Conservation (phyloP, 495 filamentous ascomycete genomes). For the Astrothelium subdiscretum region DNA sequence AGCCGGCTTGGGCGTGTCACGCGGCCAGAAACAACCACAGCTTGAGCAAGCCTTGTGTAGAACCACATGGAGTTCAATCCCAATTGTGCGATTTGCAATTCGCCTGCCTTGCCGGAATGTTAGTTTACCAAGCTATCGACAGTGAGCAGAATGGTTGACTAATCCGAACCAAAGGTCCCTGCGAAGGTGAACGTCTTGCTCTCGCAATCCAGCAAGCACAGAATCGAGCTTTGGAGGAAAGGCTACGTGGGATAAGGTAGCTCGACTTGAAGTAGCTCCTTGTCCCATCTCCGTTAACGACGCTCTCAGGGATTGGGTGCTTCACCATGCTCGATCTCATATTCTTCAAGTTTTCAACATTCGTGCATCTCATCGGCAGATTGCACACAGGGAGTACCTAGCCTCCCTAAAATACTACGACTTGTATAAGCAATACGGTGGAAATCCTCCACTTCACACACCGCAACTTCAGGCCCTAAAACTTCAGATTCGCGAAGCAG, state of each 20-base stretch:
- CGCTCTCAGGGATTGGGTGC: constrained; percentile 50
- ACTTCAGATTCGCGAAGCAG: constrained; percentile 41
- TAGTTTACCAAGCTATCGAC: not conserved
- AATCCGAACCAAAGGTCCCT: constrained; percentile 41
- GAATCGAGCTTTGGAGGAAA: constrained; percentile 47
- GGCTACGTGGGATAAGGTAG: constrained; percentile 55
- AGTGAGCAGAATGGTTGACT: constrained; percentile 19
- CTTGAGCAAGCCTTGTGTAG: not conserved
- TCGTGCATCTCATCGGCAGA: constrained; percentile 48
- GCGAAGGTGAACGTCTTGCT: constrained; percentile 56
- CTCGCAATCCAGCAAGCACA: constrained; percentile 56
- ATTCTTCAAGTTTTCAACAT: constrained; percentile 57
- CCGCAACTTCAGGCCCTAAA: constrained; percentile 17
- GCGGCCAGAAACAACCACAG: not conserved
- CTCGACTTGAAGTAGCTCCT: constrained; percentile 5
- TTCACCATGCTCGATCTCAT: constrained; percentile 54
- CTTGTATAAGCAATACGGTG: constrained; percentile 36
- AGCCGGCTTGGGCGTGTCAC: not conserved
- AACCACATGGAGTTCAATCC: constrained; percentile 33
- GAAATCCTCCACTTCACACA: constrained; percentile 25
- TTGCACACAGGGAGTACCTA: constrained; percentile 42
- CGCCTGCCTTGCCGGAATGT: constrained; percentile 36
- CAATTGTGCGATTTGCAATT: constrained; percentile 60
- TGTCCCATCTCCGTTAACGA: not conserved
- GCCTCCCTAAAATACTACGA: constrained; percentile 45